These are phyloP conservation scores for Asterochloris erici DNA, from an alignment of 139 green algal species.

Conservation along the genomic window DNA sequence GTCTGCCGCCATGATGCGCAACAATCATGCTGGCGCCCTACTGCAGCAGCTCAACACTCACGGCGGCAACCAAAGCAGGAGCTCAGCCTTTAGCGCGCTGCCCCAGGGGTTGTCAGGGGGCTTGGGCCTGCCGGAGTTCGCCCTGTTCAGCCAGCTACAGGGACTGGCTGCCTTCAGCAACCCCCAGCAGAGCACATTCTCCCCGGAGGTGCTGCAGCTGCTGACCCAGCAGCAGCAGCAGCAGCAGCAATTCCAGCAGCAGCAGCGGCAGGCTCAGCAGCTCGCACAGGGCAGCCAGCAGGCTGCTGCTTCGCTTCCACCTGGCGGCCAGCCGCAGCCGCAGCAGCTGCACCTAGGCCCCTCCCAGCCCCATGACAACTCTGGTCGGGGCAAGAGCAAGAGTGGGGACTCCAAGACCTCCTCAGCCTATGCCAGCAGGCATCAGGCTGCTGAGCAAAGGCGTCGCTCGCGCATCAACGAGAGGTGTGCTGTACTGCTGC, in stretches of 20 bases:
- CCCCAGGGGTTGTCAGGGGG: no score
- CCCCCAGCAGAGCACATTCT: not conserved
- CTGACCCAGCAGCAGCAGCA: constrained; percentile 9
- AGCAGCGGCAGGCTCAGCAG: constrained; percentile 6
- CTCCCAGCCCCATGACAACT: no score
- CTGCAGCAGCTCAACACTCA: no score
- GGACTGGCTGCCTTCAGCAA: not conserved
- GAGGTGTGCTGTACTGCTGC: constrained; percentile 27
- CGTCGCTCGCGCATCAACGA: constrained; percentile 73
- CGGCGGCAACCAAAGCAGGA: no score
- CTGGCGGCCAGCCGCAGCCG: not conserved
- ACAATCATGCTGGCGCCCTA: no score
- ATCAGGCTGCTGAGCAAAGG: constrained; percentile 70
- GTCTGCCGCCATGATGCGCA: no score
- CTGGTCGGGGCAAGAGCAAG: not conserved
- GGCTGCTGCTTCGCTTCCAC: not conserved
- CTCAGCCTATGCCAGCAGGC: constrained; percentile 48
- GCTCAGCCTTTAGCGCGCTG: no score
- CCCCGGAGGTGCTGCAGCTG: not conserved
- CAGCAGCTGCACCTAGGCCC: not conserved
- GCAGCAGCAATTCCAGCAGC: constrained; percentile 11
- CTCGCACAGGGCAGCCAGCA: not conserved
- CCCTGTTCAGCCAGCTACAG: constrained; percentile 13
- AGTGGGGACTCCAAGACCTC: constrained; percentile 22
- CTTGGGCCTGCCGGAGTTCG: not conserved